Base-by-base conservation (phyloP, 2,329 filamentous ascomycete species). In the Graphiopsis chlorocephala region DNA sequence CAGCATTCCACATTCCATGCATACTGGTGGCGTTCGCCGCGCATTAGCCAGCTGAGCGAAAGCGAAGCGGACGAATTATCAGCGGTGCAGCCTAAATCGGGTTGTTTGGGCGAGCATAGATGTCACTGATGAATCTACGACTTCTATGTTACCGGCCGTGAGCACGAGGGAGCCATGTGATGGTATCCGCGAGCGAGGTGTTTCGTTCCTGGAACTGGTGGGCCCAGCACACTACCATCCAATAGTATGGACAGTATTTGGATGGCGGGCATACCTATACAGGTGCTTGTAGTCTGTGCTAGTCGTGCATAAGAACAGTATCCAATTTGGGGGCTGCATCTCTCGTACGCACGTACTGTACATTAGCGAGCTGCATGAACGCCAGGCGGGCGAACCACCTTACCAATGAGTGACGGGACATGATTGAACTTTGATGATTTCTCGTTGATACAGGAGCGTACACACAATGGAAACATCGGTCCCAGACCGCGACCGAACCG, bases 361-460 rank as follows among this genome's bases (percentile, higher is more conserved):
- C 33, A 15, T 38, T n/a, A 38, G 35, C 35, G 35, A 20, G 35
- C n/a, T 20, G 38, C 38, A 45, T 7, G n/a, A 45, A 45, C 7
- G 12, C 8, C n/a, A 45, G 7, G n/a, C 8, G n/a, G 38, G n/a
- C 38, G 3, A 45, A 11, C 14, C 35, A 20, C 38, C n/a, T 45
- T n/a, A 45, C 12, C 38, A 45, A 45, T 10, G n/a, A 45, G 8
- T 45, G n/a, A 45, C 2, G 8, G 20, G 50, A 53, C 26, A 31
- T 20, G 15, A 20, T 29, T 53, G 50, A 53, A 53, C 50, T 53
- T 53, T 53, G 50, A 53, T 53, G n/a, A 53, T 53, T 56, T 56
- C 53, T 69, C 66, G 52, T 66, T 63, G 55, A 68, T 53, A 45
- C 65, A 67, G 64, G 55, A 66, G 29, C 64, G 65, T 35, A 38